phyloP scores from a whole-genome alignment of 257 asterid genomes.

The Penstemon eatonii region DNA sequence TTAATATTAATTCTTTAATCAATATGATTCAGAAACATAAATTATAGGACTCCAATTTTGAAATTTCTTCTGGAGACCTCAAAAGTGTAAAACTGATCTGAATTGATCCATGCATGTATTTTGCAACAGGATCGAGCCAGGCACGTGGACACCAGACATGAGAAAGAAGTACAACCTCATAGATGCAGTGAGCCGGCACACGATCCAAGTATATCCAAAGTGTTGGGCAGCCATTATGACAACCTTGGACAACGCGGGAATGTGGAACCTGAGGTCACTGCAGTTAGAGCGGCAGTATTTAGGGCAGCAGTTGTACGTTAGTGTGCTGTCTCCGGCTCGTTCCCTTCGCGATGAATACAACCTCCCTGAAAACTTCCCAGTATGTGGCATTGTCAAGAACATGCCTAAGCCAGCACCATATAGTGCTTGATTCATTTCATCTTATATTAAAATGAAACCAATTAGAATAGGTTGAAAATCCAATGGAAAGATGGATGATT shows the following conservation, averaged over 20 bases:
- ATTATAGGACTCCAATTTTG: too few species aligned
- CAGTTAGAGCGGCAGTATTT: conserved; percentile 52
- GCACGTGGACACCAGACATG: conserved; percentile 57
- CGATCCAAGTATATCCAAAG: conserved; percentile 64
- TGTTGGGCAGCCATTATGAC: conserved; percentile 70
- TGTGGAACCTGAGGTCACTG: conserved; percentile 62
- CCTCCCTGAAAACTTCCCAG: conserved; percentile 35
- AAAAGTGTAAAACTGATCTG: too few species aligned
- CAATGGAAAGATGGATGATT: too few species aligned
- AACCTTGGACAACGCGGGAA: conserved; percentile 65
- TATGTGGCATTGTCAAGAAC: conserved; percentile 57
- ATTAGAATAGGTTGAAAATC: too few species aligned
- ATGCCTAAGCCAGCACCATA: conserved; percentile 40
- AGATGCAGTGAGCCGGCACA: conserved; percentile 62
- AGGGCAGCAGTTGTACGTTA: conserved; percentile 66
- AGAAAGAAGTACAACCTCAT: conserved; percentile 63
- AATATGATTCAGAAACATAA: too few species aligned
- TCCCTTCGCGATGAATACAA: conserved; percentile 64
- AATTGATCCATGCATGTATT: not conserved
- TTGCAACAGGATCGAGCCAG: conserved; percentile 55
- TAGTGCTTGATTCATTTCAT: conserved; percentile 9
- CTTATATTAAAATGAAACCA: too few species aligned
- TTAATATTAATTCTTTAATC: too few species aligned
- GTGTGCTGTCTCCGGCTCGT: conserved; percentile 49
- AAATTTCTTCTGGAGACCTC: too few species aligned